Evolutionary conservation across 2,329 filamentous ascomycete genomes (phyloP), one percentile per base, ranked within the genome.

Genomic region (Dactylonectria macrodidyma): DNA sequence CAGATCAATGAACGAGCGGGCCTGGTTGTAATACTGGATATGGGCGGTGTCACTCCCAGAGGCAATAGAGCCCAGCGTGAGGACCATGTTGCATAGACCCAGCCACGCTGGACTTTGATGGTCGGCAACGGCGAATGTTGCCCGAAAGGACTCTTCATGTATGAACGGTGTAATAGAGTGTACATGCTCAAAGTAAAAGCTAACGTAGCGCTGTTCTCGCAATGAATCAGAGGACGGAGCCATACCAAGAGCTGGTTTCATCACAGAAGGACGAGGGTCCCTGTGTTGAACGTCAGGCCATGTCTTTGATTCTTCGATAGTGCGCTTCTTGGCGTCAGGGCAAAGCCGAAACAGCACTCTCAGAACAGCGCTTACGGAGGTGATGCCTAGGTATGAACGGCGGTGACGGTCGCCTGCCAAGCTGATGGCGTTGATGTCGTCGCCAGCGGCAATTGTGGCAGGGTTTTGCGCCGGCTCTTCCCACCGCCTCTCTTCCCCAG

Each of bases 311-410:
- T 74, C 70, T 34, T 75, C 67, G 8, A 74, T 73, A 1, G 75
- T 74, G 56, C 74, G 69, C 6, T 77, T 71, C 44, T 79, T 78
- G 22, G 76, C 71, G 30, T 75, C 73, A 1, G 78, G 78, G 12
- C 71, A 78, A 2, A 80, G 73, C n/a, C 76, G 76, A 55, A 80
- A 79, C 19, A 91, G 90, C 48, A 90, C 88, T 70, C 89, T 85
- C 36, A 91, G 82, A 6, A 87, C 88, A 5, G 89, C 89, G 65
- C 88, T 89, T 69, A 91, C 87, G 3, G 89, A 91, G 0, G 89
- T 90, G n/a, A 90, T 88, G 7, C 89, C 89, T 5, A 91, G 81
- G 71, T 91, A 91, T 4, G 89, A 90, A 5, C 86, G 85, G 2
- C 88, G 84, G 34, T 86, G 84, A 63, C 87, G 84, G 22, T 89